These are phyloP conservation scores for Anastatica hierochuntica DNA, from an alignment of 345 rosid species.

Conservation along the genomic window DNA sequence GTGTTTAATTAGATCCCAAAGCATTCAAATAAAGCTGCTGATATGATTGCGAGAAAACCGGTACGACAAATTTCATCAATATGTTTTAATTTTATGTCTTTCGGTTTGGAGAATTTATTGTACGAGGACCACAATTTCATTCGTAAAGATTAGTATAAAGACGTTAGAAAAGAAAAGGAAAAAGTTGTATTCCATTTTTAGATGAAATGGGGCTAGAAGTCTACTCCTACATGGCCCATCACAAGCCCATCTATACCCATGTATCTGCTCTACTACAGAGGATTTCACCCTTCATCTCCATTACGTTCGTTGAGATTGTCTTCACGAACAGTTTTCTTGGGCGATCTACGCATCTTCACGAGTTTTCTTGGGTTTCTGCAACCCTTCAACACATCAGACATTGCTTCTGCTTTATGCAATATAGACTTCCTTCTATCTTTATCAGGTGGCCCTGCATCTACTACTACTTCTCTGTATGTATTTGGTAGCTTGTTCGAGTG, in stretches of 20 bases:
- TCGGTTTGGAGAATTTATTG: too few relatives aligned
- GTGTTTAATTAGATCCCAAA: too few relatives aligned
- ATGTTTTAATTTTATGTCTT: too few relatives aligned
- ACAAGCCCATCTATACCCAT: background rate
- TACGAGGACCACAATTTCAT: too few relatives aligned
- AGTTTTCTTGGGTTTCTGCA: conserved; percentile 59
- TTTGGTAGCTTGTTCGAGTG: conserved; percentile 56
- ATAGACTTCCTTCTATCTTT: conserved; percentile 43
- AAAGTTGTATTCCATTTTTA: too few relatives aligned
- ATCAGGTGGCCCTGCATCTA: conserved; percentile 8
- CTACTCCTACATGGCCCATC: background rate
- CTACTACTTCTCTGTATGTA: conserved; percentile 28
- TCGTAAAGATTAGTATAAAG: too few relatives aligned
- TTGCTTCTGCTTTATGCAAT: conserved; percentile 64
- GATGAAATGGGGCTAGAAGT: background rate
- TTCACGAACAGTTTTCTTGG: conserved; percentile 12
- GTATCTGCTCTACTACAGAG: background rate
- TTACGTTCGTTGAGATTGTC: background rate
- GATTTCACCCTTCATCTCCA: background rate
- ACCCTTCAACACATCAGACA: conserved; percentile 58
- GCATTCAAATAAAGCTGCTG: too few relatives aligned
- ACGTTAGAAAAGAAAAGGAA: too few relatives aligned
- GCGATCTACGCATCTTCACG: conserved; percentile 37
- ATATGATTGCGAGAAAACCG: too few relatives aligned
- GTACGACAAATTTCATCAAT: too few relatives aligned